Base-by-base conservation (phyloP, 805 yeast genomes). In the Candida bentonensis region DNA sequence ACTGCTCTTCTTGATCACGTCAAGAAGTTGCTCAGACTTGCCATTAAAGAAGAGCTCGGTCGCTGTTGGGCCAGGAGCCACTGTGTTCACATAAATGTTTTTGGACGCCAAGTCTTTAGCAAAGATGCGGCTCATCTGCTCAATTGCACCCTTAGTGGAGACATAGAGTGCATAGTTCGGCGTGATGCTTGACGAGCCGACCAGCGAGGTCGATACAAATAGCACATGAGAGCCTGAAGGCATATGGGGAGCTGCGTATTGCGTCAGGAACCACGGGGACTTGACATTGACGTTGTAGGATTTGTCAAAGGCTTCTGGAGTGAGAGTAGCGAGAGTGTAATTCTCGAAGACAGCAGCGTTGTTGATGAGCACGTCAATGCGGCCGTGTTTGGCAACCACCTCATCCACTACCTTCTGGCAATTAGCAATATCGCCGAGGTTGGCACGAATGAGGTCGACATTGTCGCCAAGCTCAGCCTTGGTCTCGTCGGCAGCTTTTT, bases 51-150 rank as follows among this genome's bases (percentile, higher is more conserved):
- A 30, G 17, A 30, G 36, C 9, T 20, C 43, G 11, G 45, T 43
- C 21, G 33, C 42, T 13, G 33, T 75, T 44, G 81, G 80, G 42
- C 80, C 81, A 42, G 80, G 81, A 2, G 81, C 78, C 45, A 76
- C 76, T 52, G 70, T 66, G 51, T 73, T 74, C 51, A 71, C 77
- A 11, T 72, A 64, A 47, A 76, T 68, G 21, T 66, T 66, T 53
- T 63, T 70, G 3, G 55, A 47, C 23, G 62, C 63, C 44, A 73
- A 63, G 54, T 76, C 80, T 56, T 74, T 72, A 15, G 79, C 70
- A n/a, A 74, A 67, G 15, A 76, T 55, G 53, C 74, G 75, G 44
- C 66, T 54, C 60, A 73, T 70, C 56, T 63, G 66, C 52, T 73
- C 78, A 47, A 74, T 80, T 13, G 74, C 69, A 4, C 74, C 70